phyloP scores from a whole-genome alignment of 2,329 filamentous ascomycete species.

The Geosmithia putterillii region DNA sequence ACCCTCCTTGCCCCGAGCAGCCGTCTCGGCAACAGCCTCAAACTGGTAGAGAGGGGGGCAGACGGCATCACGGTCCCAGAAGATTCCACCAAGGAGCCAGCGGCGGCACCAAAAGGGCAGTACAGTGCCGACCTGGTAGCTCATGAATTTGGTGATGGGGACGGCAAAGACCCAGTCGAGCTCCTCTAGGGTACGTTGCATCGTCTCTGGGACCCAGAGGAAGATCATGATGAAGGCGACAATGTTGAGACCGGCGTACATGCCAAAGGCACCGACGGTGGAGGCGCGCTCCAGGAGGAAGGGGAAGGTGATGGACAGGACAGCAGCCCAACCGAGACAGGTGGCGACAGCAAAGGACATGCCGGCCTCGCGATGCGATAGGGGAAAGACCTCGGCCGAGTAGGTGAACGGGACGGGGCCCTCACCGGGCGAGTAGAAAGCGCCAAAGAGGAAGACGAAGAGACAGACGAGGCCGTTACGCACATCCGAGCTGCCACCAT shows the following conservation, averaged over 20 bases:
- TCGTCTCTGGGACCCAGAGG: conserved; percentile 41
- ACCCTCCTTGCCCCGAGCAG: neutral
- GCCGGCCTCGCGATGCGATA: conserved; percentile 50
- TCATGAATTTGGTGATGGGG: conserved; percentile 26
- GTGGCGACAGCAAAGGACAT: conserved; percentile 53
- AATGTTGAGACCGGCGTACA: conserved; percentile 44
- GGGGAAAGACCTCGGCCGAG: conserved; percentile 50
- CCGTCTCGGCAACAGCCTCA: conserved; percentile 1
- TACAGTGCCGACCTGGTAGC: conserved; percentile 17
- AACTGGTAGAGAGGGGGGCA: conserved; percentile 4
- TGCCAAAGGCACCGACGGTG: conserved; percentile 26
- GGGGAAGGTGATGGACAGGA: conserved; percentile 39
- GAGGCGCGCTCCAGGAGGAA: conserved; percentile 25
- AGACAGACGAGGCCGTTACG: conserved; percentile 43
- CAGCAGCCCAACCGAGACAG: conserved; percentile 39
- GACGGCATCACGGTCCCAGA: conserved; percentile 2
- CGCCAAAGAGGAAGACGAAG: conserved; percentile 52
- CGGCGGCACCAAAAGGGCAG: conserved; percentile 4
- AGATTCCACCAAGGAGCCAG: conserved; percentile 2
- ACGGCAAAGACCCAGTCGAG: conserved; percentile 38
- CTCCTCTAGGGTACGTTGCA: conserved; percentile 37
- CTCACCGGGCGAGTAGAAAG: conserved; percentile 54
- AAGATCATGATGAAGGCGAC: conserved; percentile 43
- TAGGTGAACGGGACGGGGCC: conserved; percentile 52
- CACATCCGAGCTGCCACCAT: conserved; percentile 9